A percentile compares a stretch with the other conserved stretches of the same genome.
These are phyloP conservation scores for Penicillium samsonianum DNA, from an alignment of 495 filamentous ascomycete species.

Conservation along the genomic window DNA sequence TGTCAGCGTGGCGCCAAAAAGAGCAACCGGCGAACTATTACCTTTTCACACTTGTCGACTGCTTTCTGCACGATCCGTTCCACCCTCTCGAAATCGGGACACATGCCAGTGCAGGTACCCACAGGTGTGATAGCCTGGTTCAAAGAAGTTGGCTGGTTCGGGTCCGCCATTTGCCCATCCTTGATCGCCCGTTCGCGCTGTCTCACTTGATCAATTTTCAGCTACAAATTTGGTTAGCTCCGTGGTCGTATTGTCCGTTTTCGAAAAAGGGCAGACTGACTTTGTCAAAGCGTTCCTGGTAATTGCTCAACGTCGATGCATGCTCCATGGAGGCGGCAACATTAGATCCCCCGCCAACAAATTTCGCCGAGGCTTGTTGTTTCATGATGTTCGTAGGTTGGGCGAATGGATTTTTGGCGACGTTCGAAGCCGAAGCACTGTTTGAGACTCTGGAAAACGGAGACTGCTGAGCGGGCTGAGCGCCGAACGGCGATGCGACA, in stretches of 20 bases:
- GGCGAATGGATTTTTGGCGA: constrained; percentile 15
- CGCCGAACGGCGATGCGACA: constrained; percentile 22
- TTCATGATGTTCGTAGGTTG: not conserved
- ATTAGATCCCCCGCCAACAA: not conserved
- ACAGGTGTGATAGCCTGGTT: constrained; percentile 83
- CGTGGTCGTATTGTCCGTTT: not conserved
- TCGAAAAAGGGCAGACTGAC: constrained; percentile 25
- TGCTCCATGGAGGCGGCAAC: constrained; percentile 27
- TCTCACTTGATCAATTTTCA: constrained; percentile 67
- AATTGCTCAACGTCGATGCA: constrained; percentile 26
- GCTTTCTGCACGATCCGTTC: constrained; percentile 71
- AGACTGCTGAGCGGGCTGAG: constrained; percentile 17
- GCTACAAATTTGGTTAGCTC: constrained; percentile 37
- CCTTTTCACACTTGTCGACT: constrained; percentile 63
- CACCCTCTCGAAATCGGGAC: constrained; percentile 84
- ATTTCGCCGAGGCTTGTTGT: not conserved
- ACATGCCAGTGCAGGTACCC: constrained; percentile 92
- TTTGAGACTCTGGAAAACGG: constrained; percentile 25
- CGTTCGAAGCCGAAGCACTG: constrained; percentile 14
- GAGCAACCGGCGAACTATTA: constrained; percentile 19
- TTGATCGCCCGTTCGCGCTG: constrained; percentile 70
- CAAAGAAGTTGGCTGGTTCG: constrained; percentile 76
- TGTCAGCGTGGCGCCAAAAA: constrained; percentile 11
- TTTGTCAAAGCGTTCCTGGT: constrained; percentile 48
- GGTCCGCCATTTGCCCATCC: constrained; percentile 81